Evolutionary conservation across 805 yeast genomes (phyloP), one percentile per base, ranked within the genome.

Genomic region (Candida hispaniensis): DNA sequence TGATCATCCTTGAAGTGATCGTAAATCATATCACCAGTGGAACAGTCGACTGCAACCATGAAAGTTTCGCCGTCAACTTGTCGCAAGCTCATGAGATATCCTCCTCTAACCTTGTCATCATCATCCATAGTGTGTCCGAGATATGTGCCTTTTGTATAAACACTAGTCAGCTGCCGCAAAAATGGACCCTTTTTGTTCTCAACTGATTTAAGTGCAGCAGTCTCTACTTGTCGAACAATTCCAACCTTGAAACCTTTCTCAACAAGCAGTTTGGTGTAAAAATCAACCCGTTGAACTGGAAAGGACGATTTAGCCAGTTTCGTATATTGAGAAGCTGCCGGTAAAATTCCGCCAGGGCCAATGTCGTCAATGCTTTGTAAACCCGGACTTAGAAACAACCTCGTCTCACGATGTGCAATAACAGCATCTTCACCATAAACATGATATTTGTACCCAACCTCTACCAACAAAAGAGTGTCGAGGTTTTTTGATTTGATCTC

Each of bases 371-470:
- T 46, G 3, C 69, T 58, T 19, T 69, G 46, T 51, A 75, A 72
- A 0, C 94, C 94, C 0, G 79, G 79, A 1, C 81, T 63, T 14
- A 78, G 61, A 72, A 74, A 75, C 25, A 81, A 78, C 14, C 58
- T 57, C 9, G 54, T 47, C 8, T 77, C 64, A 30, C 64, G 59
- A 8, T 93, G 67, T 0, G 77, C 94, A 4, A 60, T 58, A 9
- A 62, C 64, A 0, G 97, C 96, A 56, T 88, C 96, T 38, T 74
- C 67, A 1, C 93, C 94, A 52, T 72, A 82, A 42, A 86, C 75
- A 49, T 80, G 81, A 58, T 74, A 91, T 54, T 83, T 85, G 59
- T 88, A 91, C 0, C 98, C 98, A 3, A 81, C 93, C 52, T 91
- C 91, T 15, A 88, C 66, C 0, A 91, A 75, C 6, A 91, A 59